phyloP scores from a whole-genome alignment of 805 yeast species.

The Lachancea quebecensis region DNA sequence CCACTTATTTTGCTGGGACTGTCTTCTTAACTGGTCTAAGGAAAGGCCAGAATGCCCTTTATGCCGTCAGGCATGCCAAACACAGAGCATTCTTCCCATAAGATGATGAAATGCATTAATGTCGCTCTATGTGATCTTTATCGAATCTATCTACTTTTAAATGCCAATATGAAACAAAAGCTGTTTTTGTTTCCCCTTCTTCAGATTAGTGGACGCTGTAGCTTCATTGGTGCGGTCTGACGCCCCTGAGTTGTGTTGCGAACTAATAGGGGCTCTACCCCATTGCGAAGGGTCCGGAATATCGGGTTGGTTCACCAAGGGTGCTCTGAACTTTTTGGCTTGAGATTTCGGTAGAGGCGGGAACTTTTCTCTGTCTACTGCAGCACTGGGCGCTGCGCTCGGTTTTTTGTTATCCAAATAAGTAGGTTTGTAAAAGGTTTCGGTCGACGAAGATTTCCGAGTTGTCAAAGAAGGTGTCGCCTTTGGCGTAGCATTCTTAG shows the following conservation, averaged over 20 bases:
- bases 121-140: neutral
- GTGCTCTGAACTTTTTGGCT: slow-evolving; percentile 32
- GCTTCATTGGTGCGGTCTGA: neutral
- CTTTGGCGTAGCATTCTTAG: slow-evolving; percentile 1
- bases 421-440: slow-evolving; percentile 21
- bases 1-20: slow-evolving; percentile 87
- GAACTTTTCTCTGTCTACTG: slow-evolving; percentile 30
- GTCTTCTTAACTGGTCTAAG: slow-evolving; percentile 83
- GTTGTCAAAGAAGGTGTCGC: slow-evolving; percentile 7
- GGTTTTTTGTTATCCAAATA: slow-evolving; percentile 25
- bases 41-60: slow-evolving; percentile 88
- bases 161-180: slow-evolving; percentile 47
- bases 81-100: slow-evolving; percentile 5
- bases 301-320: slow-evolving; percentile 48
- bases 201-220: slow-evolving; percentile 26
- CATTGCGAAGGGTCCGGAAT: slow-evolving; percentile 34
- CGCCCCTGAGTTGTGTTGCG: slow-evolving; percentile 7
- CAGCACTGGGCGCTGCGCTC: slow-evolving; percentile 17
- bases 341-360: slow-evolving; percentile 40
- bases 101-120: neutral
- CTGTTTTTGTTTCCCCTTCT: slow-evolving; percentile 46
- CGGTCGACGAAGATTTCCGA: neutral
- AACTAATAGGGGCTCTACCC: slow-evolving; percentile 16
- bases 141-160: slow-evolving; percentile 14
- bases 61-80: slow-evolving; percentile 61